phyloP scores from a whole-genome alignment of 2,329 filamentous ascomycete species.

The Berkeleyomyces rouxiae region DNA sequence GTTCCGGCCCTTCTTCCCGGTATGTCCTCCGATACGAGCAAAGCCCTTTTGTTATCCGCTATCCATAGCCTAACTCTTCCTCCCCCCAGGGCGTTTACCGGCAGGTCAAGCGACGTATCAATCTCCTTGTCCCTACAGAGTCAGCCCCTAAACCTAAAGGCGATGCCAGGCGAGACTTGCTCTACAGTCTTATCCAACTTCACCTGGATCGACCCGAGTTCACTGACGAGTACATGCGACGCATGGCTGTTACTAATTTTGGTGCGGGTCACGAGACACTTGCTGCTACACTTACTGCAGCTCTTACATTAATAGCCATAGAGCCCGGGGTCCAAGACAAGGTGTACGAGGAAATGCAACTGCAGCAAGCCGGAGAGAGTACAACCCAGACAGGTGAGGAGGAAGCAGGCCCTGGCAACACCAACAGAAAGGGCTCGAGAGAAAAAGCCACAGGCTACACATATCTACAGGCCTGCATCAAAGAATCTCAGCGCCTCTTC shows the following conservation, averaged over 20 bases:
- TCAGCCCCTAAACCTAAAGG: conserved; percentile 20
- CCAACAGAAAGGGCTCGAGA: neutral
- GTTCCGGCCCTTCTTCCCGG: conserved; percentile 34
- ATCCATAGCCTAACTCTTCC: neutral
- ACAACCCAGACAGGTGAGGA: neutral
- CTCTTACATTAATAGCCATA: conserved; percentile 30
- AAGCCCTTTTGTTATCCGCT: neutral
- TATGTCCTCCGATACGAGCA: conserved; percentile 17
- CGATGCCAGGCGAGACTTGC: conserved; percentile 24
- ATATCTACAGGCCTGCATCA: conserved; percentile 27
- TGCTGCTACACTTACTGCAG: conserved; percentile 34
- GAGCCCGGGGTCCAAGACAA: conserved; percentile 21
- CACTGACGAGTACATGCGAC: conserved; percentile 30
- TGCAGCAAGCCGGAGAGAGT: neutral
- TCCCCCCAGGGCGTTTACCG: conserved; percentile 12
- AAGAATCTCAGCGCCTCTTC: conserved; percentile 33
- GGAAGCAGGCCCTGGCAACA: neutral
- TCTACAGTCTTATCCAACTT: conserved; percentile 30
- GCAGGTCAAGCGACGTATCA: conserved; percentile 14
- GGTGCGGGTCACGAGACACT: conserved; percentile 39
- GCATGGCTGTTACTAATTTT: conserved; percentile 38
- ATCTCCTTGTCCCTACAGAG: conserved; percentile 1
- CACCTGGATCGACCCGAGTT: conserved; percentile 31
- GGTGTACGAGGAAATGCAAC: conserved; percentile 19
- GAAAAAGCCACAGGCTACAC: conserved; percentile 19